phyloP scores from a whole-genome alignment of 2,329 filamentous ascomycete genomes.

The Aspergillus melleus region DNA sequence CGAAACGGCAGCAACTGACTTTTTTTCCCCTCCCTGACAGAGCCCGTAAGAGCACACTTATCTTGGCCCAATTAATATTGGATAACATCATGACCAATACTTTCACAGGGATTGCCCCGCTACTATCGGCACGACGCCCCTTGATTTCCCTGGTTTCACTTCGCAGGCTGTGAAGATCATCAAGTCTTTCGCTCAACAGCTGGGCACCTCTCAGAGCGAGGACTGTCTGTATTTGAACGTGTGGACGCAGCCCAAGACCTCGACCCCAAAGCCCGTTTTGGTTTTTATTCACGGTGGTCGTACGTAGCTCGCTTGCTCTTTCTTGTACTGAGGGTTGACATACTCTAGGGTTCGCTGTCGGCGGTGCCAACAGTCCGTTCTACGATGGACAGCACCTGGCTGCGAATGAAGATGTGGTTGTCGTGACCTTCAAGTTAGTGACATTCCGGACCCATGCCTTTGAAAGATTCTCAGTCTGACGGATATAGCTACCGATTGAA shows the following conservation, averaged over 20 bases:
- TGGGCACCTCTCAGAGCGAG: conserved; percentile 29
- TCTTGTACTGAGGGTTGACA: neutral
- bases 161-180: conserved; percentile 21
- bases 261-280: conserved; percentile 36
- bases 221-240: conserved; percentile 41
- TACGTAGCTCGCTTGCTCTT: conserved; percentile 17
- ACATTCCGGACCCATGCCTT: neutral
- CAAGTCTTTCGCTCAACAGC: conserved; percentile 21
- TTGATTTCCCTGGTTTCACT: conserved; percentile 22
- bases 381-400: conserved; percentile 39
- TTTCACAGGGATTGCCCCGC: conserved; percentile 25
- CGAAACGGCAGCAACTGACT: neutral
- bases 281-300: conserved; percentile 46
- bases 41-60: conserved; percentile 13
- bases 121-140: conserved; percentile 15
- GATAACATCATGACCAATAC: neutral
- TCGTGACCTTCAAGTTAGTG: conserved; percentile 42
- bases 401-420: conserved; percentile 40
- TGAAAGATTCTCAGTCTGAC: neutral
- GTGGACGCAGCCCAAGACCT: conserved; percentile 25
- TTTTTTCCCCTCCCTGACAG: conserved; percentile 2
- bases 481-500: conserved; percentile 37
- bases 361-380: conserved; percentile 37
- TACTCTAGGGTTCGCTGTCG: conserved; percentile 35
- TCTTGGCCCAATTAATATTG: neutral